Base-by-base conservation (phyloP, 495 filamentous ascomycete genomes). In the Tuber borchii region DNA sequence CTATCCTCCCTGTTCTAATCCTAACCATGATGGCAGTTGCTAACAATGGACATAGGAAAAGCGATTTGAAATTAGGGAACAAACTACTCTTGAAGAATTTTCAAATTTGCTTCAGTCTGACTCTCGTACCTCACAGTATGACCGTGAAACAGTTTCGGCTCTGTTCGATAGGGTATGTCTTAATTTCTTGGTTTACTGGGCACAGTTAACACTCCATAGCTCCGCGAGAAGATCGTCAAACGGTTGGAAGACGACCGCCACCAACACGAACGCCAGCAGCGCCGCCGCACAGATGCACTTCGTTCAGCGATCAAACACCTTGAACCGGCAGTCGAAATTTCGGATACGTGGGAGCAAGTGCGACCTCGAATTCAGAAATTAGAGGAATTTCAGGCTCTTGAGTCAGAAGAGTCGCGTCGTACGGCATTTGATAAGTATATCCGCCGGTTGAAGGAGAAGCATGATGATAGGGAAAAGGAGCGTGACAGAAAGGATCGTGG, bases 381-480 rank as follows among this genome's bases (percentile, higher is more conserved):
- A 44, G 89, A 93, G 19, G 95, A 97, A 82, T 99, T 91, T 85
- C 89, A 90, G 75, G 91, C 90, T 31, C 86, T 98, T 40, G 87
- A 92, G 72, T 89, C 91, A 16, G 95, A 98, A 37, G 93, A 97
- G 43, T 86, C 91, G 48, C 92, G 94, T 70, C 89, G 90, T 42
- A 86, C 88, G 74, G 96, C 93, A 17, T 98, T 97, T 82, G 96
- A 97, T 43, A 99, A 98, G 84, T 88, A 93, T 79, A 90, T 97
- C 75, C 91, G 93, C 56, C 93, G 95, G 72, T 85, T 97, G 8
- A 92, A 91, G 80, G 95, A 98, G 82, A 93, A 94, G 83, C 93
- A 96, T 71, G 94, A 97, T 72, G 93, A 97, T 75, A 83, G 84
- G 4, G 94, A 96, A 72, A 90, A 88, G 72, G 92, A 95, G 34